Base-by-base conservation (phyloP, 495 filamentous ascomycete genomes). In the Darksidea phi region DNA sequence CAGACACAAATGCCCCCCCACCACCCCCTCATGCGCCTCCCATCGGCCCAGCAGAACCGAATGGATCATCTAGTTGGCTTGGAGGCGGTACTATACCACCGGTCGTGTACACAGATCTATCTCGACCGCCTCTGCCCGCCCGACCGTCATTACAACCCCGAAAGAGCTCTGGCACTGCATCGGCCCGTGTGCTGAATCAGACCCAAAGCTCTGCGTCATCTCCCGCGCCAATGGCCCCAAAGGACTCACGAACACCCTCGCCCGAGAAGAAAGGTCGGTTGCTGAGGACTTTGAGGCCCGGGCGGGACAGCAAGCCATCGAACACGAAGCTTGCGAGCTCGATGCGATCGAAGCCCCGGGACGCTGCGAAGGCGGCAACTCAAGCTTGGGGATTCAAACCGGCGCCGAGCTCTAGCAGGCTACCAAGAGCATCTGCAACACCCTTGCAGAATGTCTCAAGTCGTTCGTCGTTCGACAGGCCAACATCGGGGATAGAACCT, bases 351-450 rank as follows among this genome's bases (percentile, higher is more conserved):
- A 69, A 72, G 71, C 63, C 52, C 66, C 69, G 72, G 45, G 80
- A 79, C 46, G 90, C 91, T 26, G 91, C 88, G 42, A 95, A 89
- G 72, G 94, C 94, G 13, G 94, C 94, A 1, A 87, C 88, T 1
- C 74, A 95, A 36, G 93, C 93, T 17, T 98, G 92, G 92, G 61
- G 53, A 1, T 37, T 61, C 17, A 67, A 26, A 8, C 7, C 63
- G 17, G 32, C 37, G 23, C 10, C 46, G 15, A 49, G 26, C 23
- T 11, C 56, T 17, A 46, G 23, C n/a, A 51, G 38, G 21, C 61
- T 54, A 5, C 53, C 56, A 26, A 61, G 34, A 24, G 57, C 60
- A 17, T 57, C 47, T 4, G 18, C 48, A 18, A 6, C 46, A 25
- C 21, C 42, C 24, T 15, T 47, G 6, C 46, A 37, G 17, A n/a